A percentile compares a stretch with the other conserved stretches of the same genome.
Conservation (phyloP, 371 early-diverging fungal genomes). For the Apophysomyces sp. region DNA sequence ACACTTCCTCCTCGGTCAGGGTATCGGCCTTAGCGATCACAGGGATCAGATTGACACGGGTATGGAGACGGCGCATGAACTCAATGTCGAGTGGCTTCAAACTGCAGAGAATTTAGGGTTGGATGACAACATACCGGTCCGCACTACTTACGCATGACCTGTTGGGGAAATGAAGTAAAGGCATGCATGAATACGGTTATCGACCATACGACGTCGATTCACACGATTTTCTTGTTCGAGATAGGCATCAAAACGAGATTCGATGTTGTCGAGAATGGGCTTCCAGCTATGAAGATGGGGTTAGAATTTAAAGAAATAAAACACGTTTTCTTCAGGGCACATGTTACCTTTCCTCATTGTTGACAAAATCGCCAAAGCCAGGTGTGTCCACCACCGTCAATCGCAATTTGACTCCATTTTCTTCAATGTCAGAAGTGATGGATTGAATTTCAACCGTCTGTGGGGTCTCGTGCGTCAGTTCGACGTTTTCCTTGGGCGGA, state of each 20-base stretch:
- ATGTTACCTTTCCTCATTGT: slow-evolving; percentile 86
- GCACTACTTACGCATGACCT: slow-evolving; percentile 72
- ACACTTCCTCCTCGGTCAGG: slow-evolving; percentile 94
- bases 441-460: slow-evolving; percentile 95
- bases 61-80: slow-evolving; percentile 93
- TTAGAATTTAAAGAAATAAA: neutral
- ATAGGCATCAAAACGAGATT: slow-evolving; percentile 93
- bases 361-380: slow-evolving; percentile 93
- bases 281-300: slow-evolving; percentile 68
- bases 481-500: slow-evolving; percentile 80
- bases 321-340: neutral
- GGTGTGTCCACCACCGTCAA: slow-evolving; percentile 95
- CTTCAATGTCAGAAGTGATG: slow-evolving; percentile 87
- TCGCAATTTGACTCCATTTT: slow-evolving; percentile 89
- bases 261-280: slow-evolving; percentile 95
- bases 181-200: slow-evolving; percentile 96
- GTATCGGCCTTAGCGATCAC: slow-evolving; percentile 99
- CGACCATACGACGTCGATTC: slow-evolving; percentile 85
- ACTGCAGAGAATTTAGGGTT: slow-evolving; percentile 18
- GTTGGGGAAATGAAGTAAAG: slow-evolving; percentile 98
- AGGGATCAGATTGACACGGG: slow-evolving; percentile 96
- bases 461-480: slow-evolving; percentile 80
- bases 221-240: slow-evolving; percentile 92
- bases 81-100: slow-evolving; percentile 94
- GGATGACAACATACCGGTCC: neutral